Conservation (phyloP, 345 rosid genomes). For the Lepidium sativum region DNA sequence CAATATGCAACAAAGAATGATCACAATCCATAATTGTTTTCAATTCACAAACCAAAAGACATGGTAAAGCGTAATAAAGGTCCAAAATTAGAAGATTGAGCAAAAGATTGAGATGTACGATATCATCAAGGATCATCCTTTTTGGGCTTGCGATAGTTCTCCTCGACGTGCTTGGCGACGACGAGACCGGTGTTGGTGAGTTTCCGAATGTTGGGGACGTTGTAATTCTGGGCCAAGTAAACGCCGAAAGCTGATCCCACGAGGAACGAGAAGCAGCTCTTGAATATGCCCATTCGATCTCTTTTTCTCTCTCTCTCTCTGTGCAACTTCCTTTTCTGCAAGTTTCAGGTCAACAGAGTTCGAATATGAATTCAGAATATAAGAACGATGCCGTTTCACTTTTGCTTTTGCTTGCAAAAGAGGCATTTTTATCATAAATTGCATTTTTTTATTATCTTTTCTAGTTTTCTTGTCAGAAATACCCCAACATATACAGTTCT, state of each 20-base stretch:
- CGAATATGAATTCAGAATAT: background rate
- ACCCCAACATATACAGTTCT: background rate
- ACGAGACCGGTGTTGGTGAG: constrained; percentile 38
- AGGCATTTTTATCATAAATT: background rate
- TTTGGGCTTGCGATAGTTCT: constrained; percentile 59
- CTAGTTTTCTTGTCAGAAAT: background rate
- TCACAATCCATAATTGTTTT: background rate
- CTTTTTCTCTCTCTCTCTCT: constrained; percentile 1
- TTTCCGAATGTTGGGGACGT: constrained; percentile 55
- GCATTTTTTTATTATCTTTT: background rate
- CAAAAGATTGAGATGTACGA: background rate
- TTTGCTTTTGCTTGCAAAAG: background rate
- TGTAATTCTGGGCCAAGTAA: constrained; percentile 63
- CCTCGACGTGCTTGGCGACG: constrained; percentile 58
- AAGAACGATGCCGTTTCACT: background rate
- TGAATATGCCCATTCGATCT: constrained; percentile 63
- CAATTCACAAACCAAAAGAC: background rate
- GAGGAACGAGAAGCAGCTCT: constrained; percentile 45
- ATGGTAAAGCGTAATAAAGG: background rate
- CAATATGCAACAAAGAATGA: background rate
- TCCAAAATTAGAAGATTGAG: background rate
- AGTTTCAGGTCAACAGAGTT: constrained; percentile 1
- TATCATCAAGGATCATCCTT: constrained; percentile 27
- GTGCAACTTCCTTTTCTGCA: background rate
- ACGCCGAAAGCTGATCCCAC: constrained; percentile 45